A percentile compares a stretch with the other conserved stretches of the same genome.
phyloP scores from a whole-genome alignment of 495 filamentous ascomycete genomes.

The Aspergillus saccharolyticus region DNA sequence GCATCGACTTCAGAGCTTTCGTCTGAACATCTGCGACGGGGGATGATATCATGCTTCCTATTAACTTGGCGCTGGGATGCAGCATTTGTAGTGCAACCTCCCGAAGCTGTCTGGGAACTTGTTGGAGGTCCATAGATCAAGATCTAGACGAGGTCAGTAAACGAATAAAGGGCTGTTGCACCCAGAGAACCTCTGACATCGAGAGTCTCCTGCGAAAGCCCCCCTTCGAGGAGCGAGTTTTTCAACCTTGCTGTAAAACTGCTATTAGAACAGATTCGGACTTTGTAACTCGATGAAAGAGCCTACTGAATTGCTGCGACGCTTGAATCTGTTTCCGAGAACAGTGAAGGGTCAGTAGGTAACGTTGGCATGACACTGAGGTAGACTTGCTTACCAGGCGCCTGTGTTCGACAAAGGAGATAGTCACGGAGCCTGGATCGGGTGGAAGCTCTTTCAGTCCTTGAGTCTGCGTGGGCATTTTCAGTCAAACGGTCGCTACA shows the following conservation, averaged over 20 bases:
- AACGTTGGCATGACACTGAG: background rate
- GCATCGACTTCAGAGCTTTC: conserved; percentile 7
- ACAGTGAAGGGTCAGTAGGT: conserved; percentile 13
- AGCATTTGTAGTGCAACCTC: background rate
- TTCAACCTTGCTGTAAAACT: conserved; percentile 51
- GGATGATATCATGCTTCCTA: background rate
- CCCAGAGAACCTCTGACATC: conserved; percentile 39
- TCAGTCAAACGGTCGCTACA: background rate
- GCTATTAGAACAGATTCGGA: conserved; percentile 4
- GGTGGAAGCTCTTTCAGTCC: background rate
- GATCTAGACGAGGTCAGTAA: conserved; percentile 35
- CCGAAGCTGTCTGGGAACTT: background rate
- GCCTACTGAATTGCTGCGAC: conserved; percentile 38
- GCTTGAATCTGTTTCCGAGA: conserved; percentile 37
- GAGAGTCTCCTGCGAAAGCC: conserved; percentile 56
- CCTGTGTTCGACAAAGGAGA: conserved; percentile 52
- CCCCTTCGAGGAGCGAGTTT: conserved; percentile 56
- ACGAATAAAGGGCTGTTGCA: conserved; percentile 10
- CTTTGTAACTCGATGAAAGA: background rate
- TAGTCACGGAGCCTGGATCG: conserved; percentile 42
- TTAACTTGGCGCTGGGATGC: background rate
- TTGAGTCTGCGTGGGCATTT: background rate
- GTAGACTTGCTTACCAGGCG: conserved; percentile 39
- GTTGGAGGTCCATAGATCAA: conserved; percentile 45
- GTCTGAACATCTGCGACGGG: background rate